phyloP scores from a whole-genome alignment of 345 rosid species.

The Citrus sp. region DNA sequence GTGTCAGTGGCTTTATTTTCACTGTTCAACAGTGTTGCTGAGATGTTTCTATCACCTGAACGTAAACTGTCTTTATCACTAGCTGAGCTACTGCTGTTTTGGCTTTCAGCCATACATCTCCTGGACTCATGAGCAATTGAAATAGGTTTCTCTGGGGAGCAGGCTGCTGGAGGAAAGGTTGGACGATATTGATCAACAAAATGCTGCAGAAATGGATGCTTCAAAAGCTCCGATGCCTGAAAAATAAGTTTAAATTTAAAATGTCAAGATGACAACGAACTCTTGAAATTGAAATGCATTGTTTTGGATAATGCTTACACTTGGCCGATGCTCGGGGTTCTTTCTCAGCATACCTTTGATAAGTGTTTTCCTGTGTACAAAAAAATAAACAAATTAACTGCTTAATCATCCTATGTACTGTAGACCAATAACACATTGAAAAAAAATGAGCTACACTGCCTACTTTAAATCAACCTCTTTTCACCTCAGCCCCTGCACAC shows the following conservation, averaged over 20 bases:
- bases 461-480: not conserved
- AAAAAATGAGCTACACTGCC: not conserved
- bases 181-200: conserved; percentile 79
- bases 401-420: not conserved
- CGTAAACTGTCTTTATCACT: conserved; percentile 76
- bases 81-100: conserved; percentile 77
- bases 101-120: conserved; percentile 85
- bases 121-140: conserved; percentile 39
- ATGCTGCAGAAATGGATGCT: conserved; percentile 95
- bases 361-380: conserved; percentile 60
- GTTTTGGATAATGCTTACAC: conserved; percentile 45
- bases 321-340: conserved; percentile 97
- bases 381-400: conserved; percentile 17
- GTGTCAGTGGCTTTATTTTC: conserved; percentile 50
- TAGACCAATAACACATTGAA: not conserved
- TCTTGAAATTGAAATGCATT: conserved; percentile 16
- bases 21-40: conserved; percentile 32
- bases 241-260: conserved; percentile 16
- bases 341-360: conserved; percentile 97
- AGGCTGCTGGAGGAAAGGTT: conserved; percentile 38
- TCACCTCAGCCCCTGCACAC: too few relatives aligned
- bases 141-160: conserved; percentile 54
- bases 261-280: conserved; percentile 16
- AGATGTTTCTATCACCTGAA: conserved; percentile 45
- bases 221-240: conserved; percentile 92